phyloP scores from a whole-genome alignment of 768 basidiomycete genomes.

The Tylopilus rubrobrunneus region DNA sequence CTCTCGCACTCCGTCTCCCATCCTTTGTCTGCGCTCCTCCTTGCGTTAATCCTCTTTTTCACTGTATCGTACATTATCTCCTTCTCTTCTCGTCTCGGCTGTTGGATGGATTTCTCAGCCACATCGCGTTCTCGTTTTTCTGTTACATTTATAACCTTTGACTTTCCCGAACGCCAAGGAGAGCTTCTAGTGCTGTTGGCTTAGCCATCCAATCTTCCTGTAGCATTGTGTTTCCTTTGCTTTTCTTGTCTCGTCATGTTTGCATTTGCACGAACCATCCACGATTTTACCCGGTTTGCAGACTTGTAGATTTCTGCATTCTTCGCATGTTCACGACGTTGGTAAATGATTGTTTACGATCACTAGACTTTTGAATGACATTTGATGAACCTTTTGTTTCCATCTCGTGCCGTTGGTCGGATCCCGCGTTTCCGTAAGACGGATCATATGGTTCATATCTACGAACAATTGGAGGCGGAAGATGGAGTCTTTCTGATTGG shows the following conservation, averaged over 20 bases:
- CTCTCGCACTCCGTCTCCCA: slow-evolving; percentile 10
- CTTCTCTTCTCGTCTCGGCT: slow-evolving; percentile 26
- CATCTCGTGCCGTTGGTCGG: slow-evolving; percentile 4
- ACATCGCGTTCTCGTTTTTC: slow-evolving; percentile 13
- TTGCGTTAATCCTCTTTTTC: slow-evolving; percentile 28
- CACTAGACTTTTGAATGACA: slow-evolving; percentile 20
- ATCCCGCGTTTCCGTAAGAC: not conserved
- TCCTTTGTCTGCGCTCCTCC: slow-evolving; percentile 27
- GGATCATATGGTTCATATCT: slow-evolving; percentile 21
- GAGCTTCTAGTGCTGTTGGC: slow-evolving; percentile 29
- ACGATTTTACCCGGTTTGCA: slow-evolving; percentile 15
- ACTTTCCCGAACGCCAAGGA: slow-evolving; percentile 35
- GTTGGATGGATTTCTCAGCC: slow-evolving; percentile 32
- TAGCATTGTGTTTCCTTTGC: slow-evolving; percentile 33
- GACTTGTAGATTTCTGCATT: slow-evolving; percentile 33
- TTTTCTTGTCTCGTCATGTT: slow-evolving; percentile 12
- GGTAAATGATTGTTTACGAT: slow-evolving; percentile 25
- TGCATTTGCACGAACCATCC: slow-evolving; percentile 12
- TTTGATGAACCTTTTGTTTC: slow-evolving; percentile 15
- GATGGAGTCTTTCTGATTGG: slow-evolving; percentile 3
- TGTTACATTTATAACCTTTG: slow-evolving; percentile 34
- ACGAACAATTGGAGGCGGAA: not conserved
- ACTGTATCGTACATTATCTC: slow-evolving; percentile 30
- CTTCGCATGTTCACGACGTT: slow-evolving; percentile 19
- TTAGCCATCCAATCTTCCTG: slow-evolving; percentile 28